Evolutionary conservation across 1,284 basidiomycete genomes (phyloP).

Genomic region (Tetrapyrgos nigripes): DNA sequence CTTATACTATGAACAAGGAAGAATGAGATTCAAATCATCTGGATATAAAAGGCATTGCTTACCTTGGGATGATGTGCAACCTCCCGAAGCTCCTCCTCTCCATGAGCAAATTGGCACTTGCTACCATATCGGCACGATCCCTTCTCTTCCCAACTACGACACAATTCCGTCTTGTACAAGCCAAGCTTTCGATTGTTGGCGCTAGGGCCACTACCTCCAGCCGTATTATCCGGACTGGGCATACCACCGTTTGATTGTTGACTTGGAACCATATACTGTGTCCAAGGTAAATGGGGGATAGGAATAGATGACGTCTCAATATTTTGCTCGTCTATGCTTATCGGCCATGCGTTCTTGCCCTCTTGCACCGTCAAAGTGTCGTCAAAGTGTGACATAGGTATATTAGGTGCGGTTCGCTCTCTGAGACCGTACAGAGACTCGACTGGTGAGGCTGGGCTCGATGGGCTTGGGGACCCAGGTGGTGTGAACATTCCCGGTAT

Average conservation of each 20-base stretch:
- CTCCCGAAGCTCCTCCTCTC: constrained; percentile 83
- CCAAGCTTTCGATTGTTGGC: constrained; percentile 89
- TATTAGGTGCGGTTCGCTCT: too few relatives aligned
- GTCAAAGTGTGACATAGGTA: too few relatives aligned
- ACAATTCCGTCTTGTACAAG: constrained; percentile 91
- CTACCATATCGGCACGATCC: constrained; percentile 85
- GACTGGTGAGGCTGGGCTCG: too few relatives aligned
- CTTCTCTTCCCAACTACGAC: constrained; percentile 93
- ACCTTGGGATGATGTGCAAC: constrained; percentile 89
- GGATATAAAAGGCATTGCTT: constrained; percentile 26
- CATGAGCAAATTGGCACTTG: constrained; percentile 93
- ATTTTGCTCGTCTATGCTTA: too few relatives aligned
- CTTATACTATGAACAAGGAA: constrained; percentile 91
- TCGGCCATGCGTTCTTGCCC: too few relatives aligned
- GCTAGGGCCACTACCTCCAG: constrained; percentile 66
- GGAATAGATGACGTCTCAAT: too few relatives aligned
- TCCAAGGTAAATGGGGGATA: too few relatives aligned
- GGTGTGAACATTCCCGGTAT: too few relatives aligned
- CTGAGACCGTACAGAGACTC: too few relatives aligned
- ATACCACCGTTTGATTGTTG: constrained; percentile 43
- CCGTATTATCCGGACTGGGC: constrained; percentile 45
- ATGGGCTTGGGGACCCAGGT: too few relatives aligned
- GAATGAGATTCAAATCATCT: constrained; percentile 19
- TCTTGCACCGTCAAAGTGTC: too few relatives aligned
- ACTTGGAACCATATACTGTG: constrained; percentile 45